Base-by-base conservation (phyloP, 2,329 filamentous ascomycete species). In the Venturia effusa region DNA sequence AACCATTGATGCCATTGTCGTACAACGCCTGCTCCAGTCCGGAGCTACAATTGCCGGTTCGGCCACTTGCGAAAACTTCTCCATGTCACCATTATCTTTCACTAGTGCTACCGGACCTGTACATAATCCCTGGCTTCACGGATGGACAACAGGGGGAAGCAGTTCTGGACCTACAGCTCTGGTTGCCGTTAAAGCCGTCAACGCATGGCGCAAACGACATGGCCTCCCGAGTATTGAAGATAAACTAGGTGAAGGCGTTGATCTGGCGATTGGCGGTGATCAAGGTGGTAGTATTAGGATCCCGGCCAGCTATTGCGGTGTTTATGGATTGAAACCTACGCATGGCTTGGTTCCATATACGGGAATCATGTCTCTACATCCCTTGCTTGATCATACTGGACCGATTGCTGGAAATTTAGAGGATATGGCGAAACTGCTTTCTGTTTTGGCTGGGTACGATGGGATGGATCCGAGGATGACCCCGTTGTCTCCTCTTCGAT, bases 61-160 rank as follows among this genome's bases (percentile, higher is more conserved):
- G 60, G 75, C 72, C 55, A 78, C 77, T 3, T 82, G 80, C 66
- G 80, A 81, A 68, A 79, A 80, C 66, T 72, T 79, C 48, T 79
- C 74, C 55, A 72, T 76, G 64, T 75, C 75, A 11, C 75, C 74
- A 4, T 66, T 79, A 19, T 78, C 75, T 11, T 74, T 72, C 61
- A 78, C 78, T 5, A 75, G 77, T 0, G 74, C 77, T n/a, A 76
- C 75, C 3, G 80, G 80, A 0, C 72, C 74, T 0, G 78, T 81
- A 2, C 75, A 80, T 37, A 75, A 76, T 65, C 71, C 73, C 0
- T 74, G 71, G 71, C 63, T 71, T 11, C 67, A 68, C n/a, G 70
- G 70, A 0, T 74, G 73, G 57, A 73, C 71, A 1, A 74, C 74
- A 1, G 74, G 74, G 45, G 74, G 74, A 4, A 71, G 69, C n/a